phyloP scores from a whole-genome alignment of 2,329 filamentous ascomycete genomes.

The Aaosphaeria arxii region DNA sequence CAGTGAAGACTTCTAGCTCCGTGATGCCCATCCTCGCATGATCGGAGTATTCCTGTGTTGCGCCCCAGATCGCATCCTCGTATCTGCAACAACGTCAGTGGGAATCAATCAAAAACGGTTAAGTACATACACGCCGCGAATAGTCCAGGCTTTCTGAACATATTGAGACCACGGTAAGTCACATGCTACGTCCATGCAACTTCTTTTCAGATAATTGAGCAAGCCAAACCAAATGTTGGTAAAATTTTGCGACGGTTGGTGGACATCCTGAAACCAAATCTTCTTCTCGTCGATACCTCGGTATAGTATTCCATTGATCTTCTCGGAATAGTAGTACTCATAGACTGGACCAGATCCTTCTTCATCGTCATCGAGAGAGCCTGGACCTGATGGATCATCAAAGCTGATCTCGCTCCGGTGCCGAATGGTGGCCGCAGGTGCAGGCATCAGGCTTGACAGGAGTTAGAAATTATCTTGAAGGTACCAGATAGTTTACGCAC shows the following conservation, averaged over 20 bases:
- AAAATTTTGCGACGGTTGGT: neutral
- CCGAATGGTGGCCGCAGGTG: constrained; percentile 29
- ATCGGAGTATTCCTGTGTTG: constrained; percentile 49
- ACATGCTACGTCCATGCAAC: neutral
- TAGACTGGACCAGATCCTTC: constrained; percentile 41
- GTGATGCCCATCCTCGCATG: constrained; percentile 45
- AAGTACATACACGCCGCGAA: constrained; percentile 12
- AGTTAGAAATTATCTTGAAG: constrained; percentile 34
- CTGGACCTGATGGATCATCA: constrained; percentile 35
- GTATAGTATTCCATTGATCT: constrained; percentile 66
- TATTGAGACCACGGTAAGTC: constrained; percentile 16
- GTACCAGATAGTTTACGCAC: constrained; percentile 31
- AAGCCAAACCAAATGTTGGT: neutral
- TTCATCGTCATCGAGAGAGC: constrained; percentile 43
- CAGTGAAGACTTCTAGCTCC: constrained; percentile 46
- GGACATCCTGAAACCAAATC: constrained; percentile 44
- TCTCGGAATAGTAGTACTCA: constrained; percentile 63
- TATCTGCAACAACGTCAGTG: constrained; percentile 36
- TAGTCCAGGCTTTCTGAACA: constrained; percentile 31
- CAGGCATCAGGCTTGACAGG: constrained; percentile 39
- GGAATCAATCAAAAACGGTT: neutral
- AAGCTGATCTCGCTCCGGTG: constrained; percentile 16
- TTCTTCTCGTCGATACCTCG: constrained; percentile 66
- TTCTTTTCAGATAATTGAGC: neutral
- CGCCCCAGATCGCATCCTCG: constrained; percentile 35